phyloP scores from a whole-genome alignment of 805 yeast species.

The Saitoella complicata region DNA sequence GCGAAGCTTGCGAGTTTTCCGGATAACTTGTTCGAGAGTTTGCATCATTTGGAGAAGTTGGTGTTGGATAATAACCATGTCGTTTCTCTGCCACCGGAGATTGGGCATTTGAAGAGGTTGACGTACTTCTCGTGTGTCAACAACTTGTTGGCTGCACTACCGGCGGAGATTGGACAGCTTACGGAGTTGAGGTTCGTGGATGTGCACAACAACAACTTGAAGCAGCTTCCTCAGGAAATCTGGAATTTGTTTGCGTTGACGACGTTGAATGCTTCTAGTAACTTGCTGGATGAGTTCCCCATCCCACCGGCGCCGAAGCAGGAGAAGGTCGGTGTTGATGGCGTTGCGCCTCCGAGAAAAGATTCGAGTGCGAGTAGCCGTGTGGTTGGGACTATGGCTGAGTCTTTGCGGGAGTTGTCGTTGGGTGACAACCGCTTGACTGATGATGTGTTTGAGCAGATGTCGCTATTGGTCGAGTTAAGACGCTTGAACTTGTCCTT shows the following conservation, averaged over 20 bases:
- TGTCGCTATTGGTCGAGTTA: constrained; percentile 43
- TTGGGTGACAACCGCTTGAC: constrained; percentile 71
- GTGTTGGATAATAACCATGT: constrained; percentile 70
- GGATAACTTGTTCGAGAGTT: constrained; percentile 39
- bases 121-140: constrained; percentile 52
- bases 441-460: constrained; percentile 57
- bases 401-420: constrained; percentile 33
- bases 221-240: constrained; percentile 46
- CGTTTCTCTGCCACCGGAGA: constrained; percentile 54
- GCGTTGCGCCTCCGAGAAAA: constrained; percentile 1
- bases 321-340: background rate
- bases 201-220: constrained; percentile 69
- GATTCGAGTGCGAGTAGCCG: background rate
- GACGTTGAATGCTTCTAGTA: constrained; percentile 55
- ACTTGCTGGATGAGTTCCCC: constrained; percentile 46
- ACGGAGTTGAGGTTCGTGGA: constrained; percentile 50
- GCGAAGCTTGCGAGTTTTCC: constrained; percentile 71
- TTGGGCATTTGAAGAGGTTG: constrained; percentile 42
- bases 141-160: constrained; percentile 59
- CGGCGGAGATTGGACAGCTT: constrained; percentile 46
- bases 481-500: constrained; percentile 60
- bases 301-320: constrained; percentile 11
- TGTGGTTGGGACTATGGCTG: constrained; percentile 1
- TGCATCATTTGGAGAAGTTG: constrained; percentile 55
- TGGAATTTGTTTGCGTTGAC: constrained; percentile 46